These are phyloP conservation scores for Leccinum griseonigrum DNA, from an alignment of 1,284 basidiomycete genomes.

Conservation along the genomic window DNA sequence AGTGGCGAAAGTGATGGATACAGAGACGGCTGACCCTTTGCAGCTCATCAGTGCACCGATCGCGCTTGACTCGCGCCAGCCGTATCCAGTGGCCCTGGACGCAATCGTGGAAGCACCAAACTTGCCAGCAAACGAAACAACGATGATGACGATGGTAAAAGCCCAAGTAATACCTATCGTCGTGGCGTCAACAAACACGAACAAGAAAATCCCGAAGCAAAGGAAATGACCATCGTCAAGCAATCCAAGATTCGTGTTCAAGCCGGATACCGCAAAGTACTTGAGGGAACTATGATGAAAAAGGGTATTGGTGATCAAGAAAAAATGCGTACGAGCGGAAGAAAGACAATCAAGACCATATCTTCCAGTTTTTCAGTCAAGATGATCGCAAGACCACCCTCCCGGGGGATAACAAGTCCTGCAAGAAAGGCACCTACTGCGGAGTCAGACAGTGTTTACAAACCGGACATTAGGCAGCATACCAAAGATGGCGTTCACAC, in stretches of 20 bases:
- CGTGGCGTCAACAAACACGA: slow-evolving; percentile 42
- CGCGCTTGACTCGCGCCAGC: slow-evolving; percentile 75
- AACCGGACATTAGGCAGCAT: slow-evolving; percentile 18
- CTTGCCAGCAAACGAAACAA: slow-evolving; percentile 82
- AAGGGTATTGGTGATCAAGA: slow-evolving; percentile 11
- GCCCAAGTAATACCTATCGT: slow-evolving; percentile 83
- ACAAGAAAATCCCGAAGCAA: not conserved
- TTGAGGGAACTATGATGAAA: slow-evolving; percentile 27
- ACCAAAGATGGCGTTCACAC: slow-evolving; percentile 90
- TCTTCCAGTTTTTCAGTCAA: slow-evolving; percentile 85
- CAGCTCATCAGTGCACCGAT: slow-evolving; percentile 95
- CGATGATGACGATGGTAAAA: slow-evolving; percentile 80
- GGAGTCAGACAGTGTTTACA: slow-evolving; percentile 37
- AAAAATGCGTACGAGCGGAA: slow-evolving; percentile 65
- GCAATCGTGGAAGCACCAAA: slow-evolving; percentile 73
- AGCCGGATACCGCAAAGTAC: slow-evolving; percentile 88
- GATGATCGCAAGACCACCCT: slow-evolving; percentile 80
- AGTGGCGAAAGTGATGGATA: not conserved
- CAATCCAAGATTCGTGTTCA: slow-evolving; percentile 84
- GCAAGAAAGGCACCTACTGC: slow-evolving; percentile 75
- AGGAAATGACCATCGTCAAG: slow-evolving; percentile 56
- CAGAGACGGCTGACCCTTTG: slow-evolving; percentile 67
- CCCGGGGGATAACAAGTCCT: slow-evolving; percentile 87
- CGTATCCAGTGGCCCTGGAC: slow-evolving; percentile 71
- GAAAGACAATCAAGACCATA: slow-evolving; percentile 74